These are phyloP conservation scores for Penicillium odoratum DNA, from an alignment of 495 filamentous ascomycete genomes.

Conservation along the genomic window DNA sequence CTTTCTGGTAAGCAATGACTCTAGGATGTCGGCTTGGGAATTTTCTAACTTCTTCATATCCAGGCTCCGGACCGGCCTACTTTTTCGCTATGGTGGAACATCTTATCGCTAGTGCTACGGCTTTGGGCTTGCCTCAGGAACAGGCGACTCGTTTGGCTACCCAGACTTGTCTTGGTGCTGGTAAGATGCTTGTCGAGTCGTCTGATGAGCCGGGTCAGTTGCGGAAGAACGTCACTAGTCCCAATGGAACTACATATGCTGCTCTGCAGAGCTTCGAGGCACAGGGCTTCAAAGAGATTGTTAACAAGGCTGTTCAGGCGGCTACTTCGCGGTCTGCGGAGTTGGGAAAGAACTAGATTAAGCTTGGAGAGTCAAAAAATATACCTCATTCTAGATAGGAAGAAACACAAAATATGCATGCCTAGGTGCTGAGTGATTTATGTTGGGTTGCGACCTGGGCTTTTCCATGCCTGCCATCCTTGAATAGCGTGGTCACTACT, in stretches of 20 bases:
- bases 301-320: slow-evolving; percentile 42
- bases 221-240: slow-evolving; percentile 47
- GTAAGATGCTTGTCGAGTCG: slow-evolving; percentile 42
- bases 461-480: no score
- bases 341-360: slow-evolving; percentile 22
- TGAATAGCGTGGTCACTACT: no score
- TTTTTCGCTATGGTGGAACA: slow-evolving; percentile 51
- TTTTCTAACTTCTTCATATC: background rate
- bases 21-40: background rate
- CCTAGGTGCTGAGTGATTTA: no score
- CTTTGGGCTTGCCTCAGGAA: slow-evolving; percentile 36
- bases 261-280: slow-evolving; percentile 40
- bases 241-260: slow-evolving; percentile 44
- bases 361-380: background rate
- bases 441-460: no score
- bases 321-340: slow-evolving; percentile 39
- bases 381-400: background rate
- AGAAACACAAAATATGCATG: background rate
- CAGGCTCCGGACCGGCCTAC: slow-evolving; percentile 45
- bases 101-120: slow-evolving; percentile 38
- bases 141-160: slow-evolving; percentile 43
- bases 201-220: slow-evolving; percentile 37
- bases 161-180: slow-evolving; percentile 45
- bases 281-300: slow-evolving; percentile 34
- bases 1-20: slow-evolving; percentile 35